These are phyloP conservation scores for Zymoseptoria crescenta DNA, from an alignment of 2,329 filamentous ascomycete genomes.

Conservation along the genomic window DNA sequence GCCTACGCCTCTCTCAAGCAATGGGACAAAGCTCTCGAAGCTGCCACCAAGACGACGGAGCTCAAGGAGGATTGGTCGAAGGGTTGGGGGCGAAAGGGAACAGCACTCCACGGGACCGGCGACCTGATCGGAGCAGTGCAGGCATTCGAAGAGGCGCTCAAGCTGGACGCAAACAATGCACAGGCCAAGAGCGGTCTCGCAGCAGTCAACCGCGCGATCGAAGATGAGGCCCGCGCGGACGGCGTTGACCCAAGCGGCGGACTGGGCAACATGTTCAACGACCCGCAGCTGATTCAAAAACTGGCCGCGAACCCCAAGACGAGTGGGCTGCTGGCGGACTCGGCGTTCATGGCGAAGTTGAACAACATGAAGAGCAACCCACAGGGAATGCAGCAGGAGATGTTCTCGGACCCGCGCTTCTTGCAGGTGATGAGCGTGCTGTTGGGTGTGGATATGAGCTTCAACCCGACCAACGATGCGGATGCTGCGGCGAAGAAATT, in stretches of 20 bases:
- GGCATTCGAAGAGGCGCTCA: constrained; percentile 89
- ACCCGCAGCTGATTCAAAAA: constrained; percentile 83
- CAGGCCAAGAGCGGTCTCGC: constrained; percentile 84
- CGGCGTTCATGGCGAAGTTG: constrained; percentile 83
- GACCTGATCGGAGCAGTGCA: constrained; percentile 80
- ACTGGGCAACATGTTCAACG: constrained; percentile 88
- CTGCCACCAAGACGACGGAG: constrained; percentile 88
- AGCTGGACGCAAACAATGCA: constrained; percentile 83
- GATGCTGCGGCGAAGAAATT: constrained; percentile 40
- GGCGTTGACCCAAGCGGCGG: constrained; percentile 63
- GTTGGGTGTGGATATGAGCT: constrained; percentile 86
- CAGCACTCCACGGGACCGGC: constrained; percentile 78
- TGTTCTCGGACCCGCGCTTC: constrained; percentile 76
- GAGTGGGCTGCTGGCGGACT: constrained; percentile 67
- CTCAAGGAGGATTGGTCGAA: constrained; percentile 98
- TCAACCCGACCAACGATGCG: constrained; percentile 47
- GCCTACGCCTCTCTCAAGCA: constrained; percentile 82
- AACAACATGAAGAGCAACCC: constrained; percentile 76
- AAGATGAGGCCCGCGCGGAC: constrained; percentile 61
- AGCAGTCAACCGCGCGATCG: constrained; percentile 79
- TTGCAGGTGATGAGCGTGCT: constrained; percentile 88
- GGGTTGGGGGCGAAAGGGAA: constrained; percentile 88
- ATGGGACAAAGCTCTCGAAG: constrained; percentile 73
- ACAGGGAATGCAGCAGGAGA: constrained; percentile 65
- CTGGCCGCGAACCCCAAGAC: constrained; percentile 94